phyloP scores from a whole-genome alignment of 2,329 filamentous ascomycete genomes.

The Exserohilum turcica region DNA sequence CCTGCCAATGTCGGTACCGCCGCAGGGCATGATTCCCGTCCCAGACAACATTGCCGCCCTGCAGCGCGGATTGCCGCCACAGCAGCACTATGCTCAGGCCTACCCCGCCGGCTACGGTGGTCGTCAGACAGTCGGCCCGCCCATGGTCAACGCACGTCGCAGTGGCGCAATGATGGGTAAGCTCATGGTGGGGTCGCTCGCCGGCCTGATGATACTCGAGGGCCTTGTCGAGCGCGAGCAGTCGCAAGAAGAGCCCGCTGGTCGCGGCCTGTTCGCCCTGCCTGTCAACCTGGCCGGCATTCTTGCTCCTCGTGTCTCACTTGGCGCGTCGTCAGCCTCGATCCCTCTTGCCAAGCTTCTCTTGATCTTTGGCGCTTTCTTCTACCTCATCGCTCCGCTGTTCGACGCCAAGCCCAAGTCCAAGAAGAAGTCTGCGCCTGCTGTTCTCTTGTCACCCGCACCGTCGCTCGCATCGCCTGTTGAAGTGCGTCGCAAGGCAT shows the following conservation, averaged over 20 bases:
- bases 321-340: constrained; percentile 37
- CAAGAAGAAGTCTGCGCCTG: constrained; percentile 54
- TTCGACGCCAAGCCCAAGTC: constrained; percentile 62
- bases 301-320: constrained; percentile 40
- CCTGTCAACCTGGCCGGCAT: constrained; percentile 44
- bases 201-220: constrained; percentile 89
- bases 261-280: constrained; percentile 50
- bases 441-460: constrained; percentile 54
- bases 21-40: constrained; percentile 51
- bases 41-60: constrained; percentile 50
- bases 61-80: constrained; percentile 44
- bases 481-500: constrained; percentile 83
- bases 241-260: constrained; percentile 53
- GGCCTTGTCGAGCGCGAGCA: constrained; percentile 70
- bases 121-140: constrained; percentile 33
- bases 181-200: constrained; percentile 90
- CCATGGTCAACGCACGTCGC: constrained; percentile 50
- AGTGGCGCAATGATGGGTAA: constrained; percentile 66
- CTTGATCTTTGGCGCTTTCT: constrained; percentile 58
- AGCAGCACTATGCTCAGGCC: constrained; percentile 47
- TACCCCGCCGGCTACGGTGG: constrained; percentile 40
- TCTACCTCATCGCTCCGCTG: constrained; percentile 63
- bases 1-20: constrained; percentile 37
- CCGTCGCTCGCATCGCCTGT: constrained; percentile 81
- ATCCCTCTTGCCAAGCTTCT: constrained; percentile 58